Evolutionary conservation across 1,139 yeast species (phyloP).

Genomic region (Protomyces lactucae-debilis): DNA sequence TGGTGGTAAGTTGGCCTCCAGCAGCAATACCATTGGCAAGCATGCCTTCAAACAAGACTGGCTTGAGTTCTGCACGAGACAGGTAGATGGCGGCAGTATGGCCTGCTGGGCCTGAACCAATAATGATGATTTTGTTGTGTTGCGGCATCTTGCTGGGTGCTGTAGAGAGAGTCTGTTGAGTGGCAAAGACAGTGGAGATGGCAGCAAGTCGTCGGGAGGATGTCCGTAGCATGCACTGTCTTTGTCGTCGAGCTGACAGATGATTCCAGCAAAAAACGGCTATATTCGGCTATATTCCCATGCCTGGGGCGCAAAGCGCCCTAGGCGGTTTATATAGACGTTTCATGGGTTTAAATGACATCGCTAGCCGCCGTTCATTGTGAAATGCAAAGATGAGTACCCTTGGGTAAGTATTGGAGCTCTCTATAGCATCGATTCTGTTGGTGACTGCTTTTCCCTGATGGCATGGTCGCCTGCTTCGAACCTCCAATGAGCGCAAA

Average conservation of each 20-base stretch:
- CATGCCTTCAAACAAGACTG: conserved; percentile 91
- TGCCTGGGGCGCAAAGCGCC: no score
- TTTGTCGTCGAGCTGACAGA: background rate
- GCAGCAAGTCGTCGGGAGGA: background rate
- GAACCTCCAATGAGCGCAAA: no score
- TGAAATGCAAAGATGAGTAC: no score
- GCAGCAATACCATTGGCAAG: conserved; percentile 97
- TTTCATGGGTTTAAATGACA: no score
- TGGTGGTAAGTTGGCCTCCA: conserved; percentile 97
- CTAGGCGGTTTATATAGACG: no score
- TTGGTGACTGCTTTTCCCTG: no score
- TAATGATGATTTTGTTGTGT: conserved; percentile 28
- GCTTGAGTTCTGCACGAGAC: conserved; percentile 93
- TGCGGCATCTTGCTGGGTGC: conserved; percentile 7
- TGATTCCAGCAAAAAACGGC: no score
- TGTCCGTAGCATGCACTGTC: background rate
- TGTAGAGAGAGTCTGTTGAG: background rate
- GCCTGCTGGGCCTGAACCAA: conserved; percentile 90
- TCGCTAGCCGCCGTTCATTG: no score
- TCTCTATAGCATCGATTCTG: no score
- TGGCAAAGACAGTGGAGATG: background rate
- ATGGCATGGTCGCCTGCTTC: no score
- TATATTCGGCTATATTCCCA: no score
- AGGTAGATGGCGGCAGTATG: conserved; percentile 98
- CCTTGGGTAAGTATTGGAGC: no score